Evolutionary conservation across 805 yeast species (phyloP), one percentile per base, ranked within the genome.

Genomic region (Saccharomyces eubayanus): DNA sequence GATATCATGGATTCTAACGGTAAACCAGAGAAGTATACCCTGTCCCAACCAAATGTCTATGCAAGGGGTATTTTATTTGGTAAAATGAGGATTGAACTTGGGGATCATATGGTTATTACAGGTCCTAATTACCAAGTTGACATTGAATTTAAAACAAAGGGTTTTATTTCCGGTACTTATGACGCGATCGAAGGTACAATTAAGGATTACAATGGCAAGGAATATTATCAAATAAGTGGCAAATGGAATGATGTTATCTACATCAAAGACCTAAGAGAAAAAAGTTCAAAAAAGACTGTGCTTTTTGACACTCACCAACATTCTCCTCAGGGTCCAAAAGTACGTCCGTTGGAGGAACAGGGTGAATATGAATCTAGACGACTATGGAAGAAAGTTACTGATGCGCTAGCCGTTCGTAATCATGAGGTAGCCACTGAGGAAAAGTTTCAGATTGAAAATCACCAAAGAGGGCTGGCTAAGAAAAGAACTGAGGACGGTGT

Each of bases 1-100:
- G 86, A 87, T 61, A 74, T 79, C 28, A 68, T 69, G 41, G 81
- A 82, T 58, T 24, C 43, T 4, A 59, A 64, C 0, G 77, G 77
- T 1, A 58, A 67, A 3, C 77, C 81, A 5, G 99, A 92, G 67
- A 75, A 76, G 52, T 94, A 90, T 71, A 79, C 85, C 10, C 74
- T 94, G 66, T 85, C 90, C n/a, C 98, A 94, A 70, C 99, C 99
- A 55, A 94, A 94, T 67, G 83, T 92, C 74, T 94, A 94, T 62
- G 96, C 96, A 9, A 79, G 98, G 61, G 97, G 97, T 51, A 88
- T 94, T 46, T 72, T 94, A 28, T 87, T 94, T 65, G 99, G 99
- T 28, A 86, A 85, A 58, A 78, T 94, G 75, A 87, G 85, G 71
- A 84, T 87, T 54, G 99, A 94, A 69, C 72, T 94, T 55, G 98